Base-by-base conservation (phyloP, 495 filamentous ascomycete genomes). In the Xeromyces bisporus region DNA sequence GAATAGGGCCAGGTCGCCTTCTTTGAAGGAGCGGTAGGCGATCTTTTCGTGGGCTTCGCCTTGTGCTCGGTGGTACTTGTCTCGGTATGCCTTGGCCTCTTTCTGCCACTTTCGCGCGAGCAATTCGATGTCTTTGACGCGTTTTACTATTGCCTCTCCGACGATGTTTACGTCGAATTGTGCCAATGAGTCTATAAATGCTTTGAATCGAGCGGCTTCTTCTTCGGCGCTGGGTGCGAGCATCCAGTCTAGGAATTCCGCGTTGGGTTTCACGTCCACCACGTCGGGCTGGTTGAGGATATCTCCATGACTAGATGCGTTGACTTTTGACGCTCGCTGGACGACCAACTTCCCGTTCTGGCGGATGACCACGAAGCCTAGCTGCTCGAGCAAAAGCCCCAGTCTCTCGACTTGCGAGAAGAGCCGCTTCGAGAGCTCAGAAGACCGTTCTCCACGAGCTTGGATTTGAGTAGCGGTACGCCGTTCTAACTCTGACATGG, bases 1-100 rank as follows among this genome's bases (percentile, higher is more conserved):
- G 61, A 99, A 99, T 7, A 99, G 64, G 14, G 87, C 91, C 10
- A 99, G 68, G 45, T 99, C 89, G 9, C 87, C 87, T 51, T 92
- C 82, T 47, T 93, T 96, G 65, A 97, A 99, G 12, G 83, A 73
- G 28, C 79, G 77, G 48, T 81, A 92, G n/a, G 91, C 85, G 42
- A 99, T 93, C 53, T 94, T 94, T 33, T 93, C 82, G 38, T 92
- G 82, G 1, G 85, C 73, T 45, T 99, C 89, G 41, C 77, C 77
- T 37, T 91, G 82, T 10, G 72, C 56, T n/a, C 69, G 63, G 35
- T 91, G 79, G 12, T 81, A 75, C 42, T 87, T 89, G 27, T 96
- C 89, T 15, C 87, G 73, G 45, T 93, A 93, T 2, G 67, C 69
- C 6, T 78, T 69, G 16, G 80, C 75, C 50, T 97, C 91, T 37